Evolutionary conservation across 805 yeast species (phyloP), one percentile per base, ranked within the genome.

Genomic region (Candida ascalaphidarum): DNA sequence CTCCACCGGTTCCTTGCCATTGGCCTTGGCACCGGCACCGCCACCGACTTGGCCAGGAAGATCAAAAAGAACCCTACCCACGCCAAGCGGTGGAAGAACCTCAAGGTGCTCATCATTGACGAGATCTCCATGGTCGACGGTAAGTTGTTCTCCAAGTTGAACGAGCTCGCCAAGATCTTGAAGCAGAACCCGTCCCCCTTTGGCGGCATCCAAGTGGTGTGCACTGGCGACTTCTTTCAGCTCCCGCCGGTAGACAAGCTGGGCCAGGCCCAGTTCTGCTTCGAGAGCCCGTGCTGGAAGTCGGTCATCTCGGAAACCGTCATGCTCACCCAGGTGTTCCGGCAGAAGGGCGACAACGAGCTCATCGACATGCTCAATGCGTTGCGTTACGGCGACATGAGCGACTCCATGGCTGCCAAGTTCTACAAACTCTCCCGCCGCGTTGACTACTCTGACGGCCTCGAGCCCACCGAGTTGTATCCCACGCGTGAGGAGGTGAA

Each of bases 191-290:
- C 59, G 10, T 40, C 38, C 27, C 96, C 96, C 0, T 92, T 92
- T 64, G 98, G 98, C 4, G 98, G 98, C 0, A 78, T 92, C 24
- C 98, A 92, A 46, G 41, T 92, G 11, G 73, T 92, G 9, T 55
- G 88, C 20, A 81, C 94, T 4, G 98, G 98, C n/a, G 98, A 92
- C 55, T 88, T 89, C 49, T 88, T 81, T 53, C 98, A 92, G 56
- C 63, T 92, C 24, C 98, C 98, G 1, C 98, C 98, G 0, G 94
- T 92, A 5, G 60, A 67, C 8, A 46, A 46, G 11, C 52, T 52
- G 1, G 44, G 45, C 15, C 46, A 36, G 22, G 54, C 58, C 2
- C 48, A 48, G 18, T 92, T 80, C 47, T 80, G 95, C 34, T 92
- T 92, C 45, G 81, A 86, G 43, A 67, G 85, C 7, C 48, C 58